phyloP scores from a whole-genome alignment of 192 early-diverging fungal species.

The Chytriomyces hyalinus region DNA sequence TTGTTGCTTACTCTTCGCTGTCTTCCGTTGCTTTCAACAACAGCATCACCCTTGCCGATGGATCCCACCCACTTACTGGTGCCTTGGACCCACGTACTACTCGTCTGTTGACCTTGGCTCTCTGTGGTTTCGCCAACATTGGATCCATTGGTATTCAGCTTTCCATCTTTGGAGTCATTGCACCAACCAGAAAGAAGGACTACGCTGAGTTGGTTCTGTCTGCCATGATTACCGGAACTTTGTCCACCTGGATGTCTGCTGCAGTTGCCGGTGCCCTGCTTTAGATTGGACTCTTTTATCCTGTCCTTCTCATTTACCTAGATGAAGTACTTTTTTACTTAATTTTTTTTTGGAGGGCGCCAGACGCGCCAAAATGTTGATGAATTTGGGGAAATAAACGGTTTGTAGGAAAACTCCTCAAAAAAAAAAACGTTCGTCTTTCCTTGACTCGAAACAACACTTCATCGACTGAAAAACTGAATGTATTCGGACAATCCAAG shows the following conservation, averaged over 20 bases:
- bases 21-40: slow-evolving; percentile 4
- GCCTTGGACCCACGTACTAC: slow-evolving; percentile 38
- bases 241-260: slow-evolving; percentile 80
- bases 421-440: neutral
- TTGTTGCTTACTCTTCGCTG: slow-evolving; percentile 73
- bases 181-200: slow-evolving; percentile 70
- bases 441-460: neutral
- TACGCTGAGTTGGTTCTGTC: slow-evolving; percentile 75
- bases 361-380: neutral
- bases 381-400: neutral
- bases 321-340: neutral
- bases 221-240: slow-evolving; percentile 79
- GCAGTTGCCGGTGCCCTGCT: slow-evolving; percentile 72
- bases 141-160: slow-evolving; percentile 84
- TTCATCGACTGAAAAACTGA: neutral
- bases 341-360: neutral
- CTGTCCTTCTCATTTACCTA: neutral
- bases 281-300: slow-evolving; percentile 27
- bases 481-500: neutral
- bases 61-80: slow-evolving; percentile 14
- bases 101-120: slow-evolving; percentile 67
- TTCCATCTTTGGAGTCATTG: slow-evolving; percentile 74
- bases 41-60: slow-evolving; percentile 10
- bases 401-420: neutral
- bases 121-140: slow-evolving; percentile 89